Base-by-base conservation (phyloP, 1,139 yeast genomes). In the Magnusiomyces paraingens region DNA sequence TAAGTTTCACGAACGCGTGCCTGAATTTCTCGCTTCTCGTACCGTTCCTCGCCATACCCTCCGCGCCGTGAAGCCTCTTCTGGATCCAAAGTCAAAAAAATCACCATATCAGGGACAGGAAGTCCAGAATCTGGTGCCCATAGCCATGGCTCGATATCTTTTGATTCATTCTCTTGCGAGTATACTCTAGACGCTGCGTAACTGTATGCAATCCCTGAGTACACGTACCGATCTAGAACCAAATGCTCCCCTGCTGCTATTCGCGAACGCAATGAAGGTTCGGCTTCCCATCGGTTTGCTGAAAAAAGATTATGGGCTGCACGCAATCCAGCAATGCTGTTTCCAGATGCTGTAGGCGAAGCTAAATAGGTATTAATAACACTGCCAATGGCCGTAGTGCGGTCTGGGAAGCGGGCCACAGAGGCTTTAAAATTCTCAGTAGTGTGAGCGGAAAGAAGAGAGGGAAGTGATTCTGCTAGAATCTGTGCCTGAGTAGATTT, bases 221-320 rank as follows among this genome's bases (percentile, higher is more conserved):
- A 93, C 5, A 87, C 85, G 66, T 93, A 94, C 59, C 99, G 73
- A 66, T 94, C 99, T 57, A 90, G 68, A 0, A 94, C 76, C 1
- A 93, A 78, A 52, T 76, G 75, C 6, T 67, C 66, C 0, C 96
- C 97, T 0, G 66, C 59, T 1, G 72, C 64, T 42, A 91, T 69
- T 17, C 72, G 66, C 1, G 66, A 57, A 10, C 70, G 64, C 3
- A 94, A 80, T n/a, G 69, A 67, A 0, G 74, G 69, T 3, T 77
- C 78, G 38, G 81, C 66, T 69, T 93, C 99, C 99, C 99, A 94
- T 59, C 99, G 71, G 65, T 94, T 94, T 1, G 99, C 97, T 62
- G 91, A 83, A 68, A 94, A 94, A 42, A 94, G 73, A 44, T 94
- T 74, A 69, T 94, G 99, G 11, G 78, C 78, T 21, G 21, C 29